A percentile compares a stretch with the other conserved stretches of the same genome.
Conservation (phyloP, 768 basidiomycete species). For the Gloeophyllum trabeum region DNA sequence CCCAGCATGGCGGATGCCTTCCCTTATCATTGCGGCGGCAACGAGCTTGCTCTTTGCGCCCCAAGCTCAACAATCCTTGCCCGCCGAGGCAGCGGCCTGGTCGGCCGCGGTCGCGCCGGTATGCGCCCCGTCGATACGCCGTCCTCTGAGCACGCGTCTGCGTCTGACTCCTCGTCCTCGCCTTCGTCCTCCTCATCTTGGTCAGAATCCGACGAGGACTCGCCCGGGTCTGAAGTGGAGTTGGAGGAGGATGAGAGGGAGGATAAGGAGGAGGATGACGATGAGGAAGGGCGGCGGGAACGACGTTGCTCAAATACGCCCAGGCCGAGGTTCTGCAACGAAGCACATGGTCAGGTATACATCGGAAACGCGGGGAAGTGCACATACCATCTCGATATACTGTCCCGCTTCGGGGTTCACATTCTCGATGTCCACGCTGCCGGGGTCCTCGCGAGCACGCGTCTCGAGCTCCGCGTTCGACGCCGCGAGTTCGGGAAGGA, state of each 20-base stretch:
- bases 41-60: too few species aligned
- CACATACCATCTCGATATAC: conserved; percentile 60
- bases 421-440: conserved; percentile 62
- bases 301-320: conserved; percentile 33
- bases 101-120: neutral
- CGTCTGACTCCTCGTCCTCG: neutral
- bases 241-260: neutral
- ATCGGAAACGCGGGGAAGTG: conserved; percentile 3
- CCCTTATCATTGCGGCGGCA: too few species aligned
- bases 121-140: neutral
- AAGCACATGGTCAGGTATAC: neutral
- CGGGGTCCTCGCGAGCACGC: conserved; percentile 34
- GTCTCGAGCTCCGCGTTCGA: conserved; percentile 45
- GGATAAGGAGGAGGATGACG: neutral
- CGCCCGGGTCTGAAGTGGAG: neutral
- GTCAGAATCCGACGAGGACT: neutral
- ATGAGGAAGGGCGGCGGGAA: neutral
- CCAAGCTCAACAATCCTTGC: too few species aligned
- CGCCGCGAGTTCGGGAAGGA: conserved; percentile 55
- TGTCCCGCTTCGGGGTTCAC: conserved; percentile 31
- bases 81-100: neutral
- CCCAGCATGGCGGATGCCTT: too few species aligned
- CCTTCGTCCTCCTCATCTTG: neutral
- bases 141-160: neutral
- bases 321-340: conserved; percentile 46